Percentiles rank a stretch among this genome's conserved stretches.
These are phyloP conservation scores for Russula sp. DNA, from an alignment of 768 basidiomycete genomes.

Conservation along the genomic window DNA sequence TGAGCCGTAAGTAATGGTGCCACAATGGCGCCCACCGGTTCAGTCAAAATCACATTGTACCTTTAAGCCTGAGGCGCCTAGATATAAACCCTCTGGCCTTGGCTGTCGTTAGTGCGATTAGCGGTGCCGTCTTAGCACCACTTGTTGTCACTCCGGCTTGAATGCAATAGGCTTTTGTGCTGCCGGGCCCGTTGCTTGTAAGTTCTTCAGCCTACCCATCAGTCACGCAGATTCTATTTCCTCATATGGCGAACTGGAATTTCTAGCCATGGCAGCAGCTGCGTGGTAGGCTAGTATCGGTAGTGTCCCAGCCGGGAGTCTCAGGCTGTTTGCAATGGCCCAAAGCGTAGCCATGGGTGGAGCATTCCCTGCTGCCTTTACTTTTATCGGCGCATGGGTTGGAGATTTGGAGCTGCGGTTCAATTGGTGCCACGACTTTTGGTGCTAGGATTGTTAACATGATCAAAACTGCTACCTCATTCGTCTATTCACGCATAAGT, in stretches of 20 bases:
- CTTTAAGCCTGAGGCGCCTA: neutral
- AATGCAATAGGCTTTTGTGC: constrained; percentile 2
- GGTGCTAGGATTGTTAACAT: no score
- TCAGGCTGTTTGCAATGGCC: no score
- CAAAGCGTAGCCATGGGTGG: constrained; percentile 14
- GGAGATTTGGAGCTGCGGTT: neutral
- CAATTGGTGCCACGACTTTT: no score
- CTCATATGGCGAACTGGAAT: neutral
- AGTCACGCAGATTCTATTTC: neutral
- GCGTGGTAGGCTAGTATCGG: no score
- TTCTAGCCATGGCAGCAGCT: neutral
- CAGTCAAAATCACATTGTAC: neutral
- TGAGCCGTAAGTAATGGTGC: neutral
- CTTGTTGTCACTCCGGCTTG: neutral
- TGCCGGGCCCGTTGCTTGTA: constrained; percentile 11
- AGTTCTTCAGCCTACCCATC: neutral
- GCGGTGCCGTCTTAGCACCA: neutral
- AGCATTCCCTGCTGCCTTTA: neutral
- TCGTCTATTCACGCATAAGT: no score
- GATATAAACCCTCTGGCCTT: neutral
- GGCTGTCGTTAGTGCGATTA: neutral
- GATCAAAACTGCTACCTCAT: no score
- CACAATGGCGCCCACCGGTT: neutral
- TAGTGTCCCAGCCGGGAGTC: no score
- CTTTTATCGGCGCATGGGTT: neutral